Percentiles rank a stretch among this genome's conserved stretches.
These are phyloP conservation scores for Paramecium sexaurelia DNA, from an alignment of 73 alveolate species.

Conservation along the genomic window DNA sequence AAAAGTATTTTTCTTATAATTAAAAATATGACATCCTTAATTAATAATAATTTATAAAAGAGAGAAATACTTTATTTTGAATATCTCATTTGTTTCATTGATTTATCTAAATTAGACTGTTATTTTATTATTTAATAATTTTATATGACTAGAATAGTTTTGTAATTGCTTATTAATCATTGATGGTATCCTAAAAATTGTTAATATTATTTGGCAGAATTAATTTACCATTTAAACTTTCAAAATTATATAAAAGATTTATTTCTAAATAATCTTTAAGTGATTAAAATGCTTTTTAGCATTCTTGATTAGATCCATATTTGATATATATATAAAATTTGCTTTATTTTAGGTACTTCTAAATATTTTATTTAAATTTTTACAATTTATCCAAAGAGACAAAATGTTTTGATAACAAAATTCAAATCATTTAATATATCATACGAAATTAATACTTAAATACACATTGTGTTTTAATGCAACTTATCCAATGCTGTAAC, in stretches of 20 bases:
- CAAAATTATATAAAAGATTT: background rate
- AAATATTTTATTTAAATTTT: background rate
- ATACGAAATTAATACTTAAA: background rate
- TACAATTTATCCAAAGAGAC: background rate
- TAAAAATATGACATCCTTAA: background rate
- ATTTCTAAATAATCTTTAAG: background rate
- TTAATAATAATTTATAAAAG: background rate
- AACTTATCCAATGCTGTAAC: background rate
- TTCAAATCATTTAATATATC: background rate
- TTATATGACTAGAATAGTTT: background rate
- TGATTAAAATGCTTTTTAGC: background rate
- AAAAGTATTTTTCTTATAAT: too few species aligned
- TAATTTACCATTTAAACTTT: background rate
- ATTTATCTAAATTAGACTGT: background rate
- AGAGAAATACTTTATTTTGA: background rate
- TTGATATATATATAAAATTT: background rate
- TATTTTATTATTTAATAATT: background rate
- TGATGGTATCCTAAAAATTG: background rate
- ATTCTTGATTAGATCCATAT: background rate
- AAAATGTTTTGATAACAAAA: background rate
- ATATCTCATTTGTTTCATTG: background rate
- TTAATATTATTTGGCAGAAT: background rate
- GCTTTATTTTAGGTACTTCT: background rate
- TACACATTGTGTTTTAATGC: background rate
- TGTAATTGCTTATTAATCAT: background rate